Evolutionary conservation across 768 basidiomycete species (phyloP).

Genomic region (Mycena epipterygia): DNA sequence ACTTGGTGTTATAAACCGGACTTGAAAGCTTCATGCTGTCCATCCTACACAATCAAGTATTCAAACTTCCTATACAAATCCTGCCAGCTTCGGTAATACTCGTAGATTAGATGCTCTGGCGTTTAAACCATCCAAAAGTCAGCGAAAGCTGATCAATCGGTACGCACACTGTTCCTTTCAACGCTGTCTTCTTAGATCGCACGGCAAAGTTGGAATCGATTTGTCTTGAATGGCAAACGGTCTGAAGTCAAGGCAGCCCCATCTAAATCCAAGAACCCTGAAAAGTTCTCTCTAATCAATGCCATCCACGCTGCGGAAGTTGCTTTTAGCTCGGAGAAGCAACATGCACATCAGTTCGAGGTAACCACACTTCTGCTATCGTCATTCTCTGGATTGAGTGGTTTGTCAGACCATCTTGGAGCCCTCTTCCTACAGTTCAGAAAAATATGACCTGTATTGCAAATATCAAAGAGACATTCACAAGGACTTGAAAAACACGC

Average conservation of each 20-base stretch:
- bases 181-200: not conserved
- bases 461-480: constrained; percentile 88
- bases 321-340: constrained; percentile 44
- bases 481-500: constrained; percentile 67
- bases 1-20: constrained; percentile 92
- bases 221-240: constrained; percentile 63
- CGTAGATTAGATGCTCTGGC: constrained; percentile 72
- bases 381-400: not conserved
- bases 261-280: constrained; percentile 40
- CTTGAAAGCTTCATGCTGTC: constrained; percentile 86
- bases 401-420: constrained; percentile 76
- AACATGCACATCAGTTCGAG: constrained; percentile 70
- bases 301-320: constrained; percentile 72
- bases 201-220: constrained; percentile 77
- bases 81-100: constrained; percentile 12
- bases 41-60: constrained; percentile 94
- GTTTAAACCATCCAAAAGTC: constrained; percentile 81
- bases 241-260: constrained; percentile 43
- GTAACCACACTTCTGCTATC: constrained; percentile 46
- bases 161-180: constrained; percentile 42
- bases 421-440: constrained; percentile 78
- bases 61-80: not conserved
- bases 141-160: constrained; percentile 83
- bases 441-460: constrained; percentile 85
- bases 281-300: constrained; percentile 57